phyloP scores from a whole-genome alignment of 495 filamentous ascomycete species.

The Astrocystis sublimbata region DNA sequence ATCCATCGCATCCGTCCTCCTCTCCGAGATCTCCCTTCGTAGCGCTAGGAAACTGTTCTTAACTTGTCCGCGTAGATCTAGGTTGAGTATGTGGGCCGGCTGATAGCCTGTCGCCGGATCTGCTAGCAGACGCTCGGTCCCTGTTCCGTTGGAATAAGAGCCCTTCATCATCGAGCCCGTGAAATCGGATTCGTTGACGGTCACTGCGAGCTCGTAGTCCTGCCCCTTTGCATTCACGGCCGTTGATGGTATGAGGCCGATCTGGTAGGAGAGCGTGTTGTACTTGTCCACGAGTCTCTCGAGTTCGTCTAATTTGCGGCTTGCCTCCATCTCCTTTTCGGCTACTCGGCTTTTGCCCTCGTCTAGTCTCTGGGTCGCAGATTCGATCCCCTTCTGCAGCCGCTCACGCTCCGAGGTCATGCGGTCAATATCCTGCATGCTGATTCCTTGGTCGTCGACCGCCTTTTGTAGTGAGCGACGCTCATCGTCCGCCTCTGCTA shows the following conservation, averaged over 20 bases:
- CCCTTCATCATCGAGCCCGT: slow-evolving; percentile 64
- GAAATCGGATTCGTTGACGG: slow-evolving; percentile 73
- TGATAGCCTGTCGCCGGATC: slow-evolving; percentile 85
- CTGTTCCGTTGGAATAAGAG: slow-evolving; percentile 43
- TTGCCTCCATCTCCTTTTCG: slow-evolving; percentile 82
- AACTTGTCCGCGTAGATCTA: slow-evolving; percentile 80
- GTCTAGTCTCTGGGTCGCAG: slow-evolving; percentile 69
- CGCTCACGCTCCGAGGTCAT: slow-evolving; percentile 95
- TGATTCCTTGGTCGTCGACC: slow-evolving; percentile 90
- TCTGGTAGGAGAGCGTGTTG: slow-evolving; percentile 92
- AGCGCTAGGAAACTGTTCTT: slow-evolving; percentile 75
- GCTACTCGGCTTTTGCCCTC: slow-evolving; percentile 78
- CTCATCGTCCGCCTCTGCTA: slow-evolving; percentile 79
- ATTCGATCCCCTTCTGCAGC: slow-evolving; percentile 78
- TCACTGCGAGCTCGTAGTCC: slow-evolving; percentile 78
- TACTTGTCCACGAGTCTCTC: slow-evolving; percentile 84
- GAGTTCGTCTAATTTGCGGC: slow-evolving; percentile 80
- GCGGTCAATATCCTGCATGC: slow-evolving; percentile 95
- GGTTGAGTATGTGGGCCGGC: slow-evolving; percentile 79
- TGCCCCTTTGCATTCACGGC: slow-evolving; percentile 82
- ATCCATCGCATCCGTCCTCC: slow-evolving; percentile 77
- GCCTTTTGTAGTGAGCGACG: slow-evolving; percentile 74
- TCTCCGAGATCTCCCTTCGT: slow-evolving; percentile 84
- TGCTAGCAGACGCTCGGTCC: slow-evolving; percentile 65
- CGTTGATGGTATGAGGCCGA: slow-evolving; percentile 80